Percentiles rank a stretch among this genome's conserved stretches.
Conservation (phyloP, 169 alveolate species). For the Plasmodium coatneyi region DNA sequence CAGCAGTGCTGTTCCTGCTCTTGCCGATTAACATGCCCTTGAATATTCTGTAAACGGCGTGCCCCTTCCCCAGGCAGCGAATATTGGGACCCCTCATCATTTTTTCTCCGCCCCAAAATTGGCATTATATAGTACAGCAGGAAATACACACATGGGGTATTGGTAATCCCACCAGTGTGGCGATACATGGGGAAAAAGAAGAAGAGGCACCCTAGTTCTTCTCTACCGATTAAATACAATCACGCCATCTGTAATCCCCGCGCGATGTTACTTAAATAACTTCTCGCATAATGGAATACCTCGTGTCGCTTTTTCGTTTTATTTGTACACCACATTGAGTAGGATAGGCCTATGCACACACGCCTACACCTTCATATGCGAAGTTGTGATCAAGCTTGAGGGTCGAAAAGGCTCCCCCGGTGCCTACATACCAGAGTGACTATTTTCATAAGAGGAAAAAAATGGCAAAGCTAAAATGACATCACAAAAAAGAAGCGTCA, state of each 20-base stretch:
- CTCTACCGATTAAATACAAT: background rate
- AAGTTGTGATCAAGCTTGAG: background rate
- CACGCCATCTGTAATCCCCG: background rate
- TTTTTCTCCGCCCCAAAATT: background rate
- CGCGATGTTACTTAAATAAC: background rate
- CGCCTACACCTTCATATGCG: background rate
- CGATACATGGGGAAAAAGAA: background rate
- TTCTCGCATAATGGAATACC: background rate
- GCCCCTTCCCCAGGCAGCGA: background rate
- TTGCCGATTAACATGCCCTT: background rate
- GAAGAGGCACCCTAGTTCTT: background rate
- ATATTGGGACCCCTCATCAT: background rate
- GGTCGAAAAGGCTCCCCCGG: background rate
- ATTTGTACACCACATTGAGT: background rate
- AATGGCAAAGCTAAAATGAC: background rate
- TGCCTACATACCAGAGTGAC: background rate
- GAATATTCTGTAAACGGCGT: background rate
- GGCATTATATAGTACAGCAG: background rate
- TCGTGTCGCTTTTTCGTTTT: background rate
- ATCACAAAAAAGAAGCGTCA: background rate
- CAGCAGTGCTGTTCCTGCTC: background rate
- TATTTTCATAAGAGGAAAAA: background rate
- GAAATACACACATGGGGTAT: background rate
- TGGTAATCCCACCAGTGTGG: background rate
- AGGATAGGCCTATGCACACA: background rate